A percentile compares a stretch with the other conserved stretches of the same genome.
Evolutionary conservation across 495 filamentous ascomycete genomes (phyloP).

Genomic region (Apiosordaria backusii): DNA sequence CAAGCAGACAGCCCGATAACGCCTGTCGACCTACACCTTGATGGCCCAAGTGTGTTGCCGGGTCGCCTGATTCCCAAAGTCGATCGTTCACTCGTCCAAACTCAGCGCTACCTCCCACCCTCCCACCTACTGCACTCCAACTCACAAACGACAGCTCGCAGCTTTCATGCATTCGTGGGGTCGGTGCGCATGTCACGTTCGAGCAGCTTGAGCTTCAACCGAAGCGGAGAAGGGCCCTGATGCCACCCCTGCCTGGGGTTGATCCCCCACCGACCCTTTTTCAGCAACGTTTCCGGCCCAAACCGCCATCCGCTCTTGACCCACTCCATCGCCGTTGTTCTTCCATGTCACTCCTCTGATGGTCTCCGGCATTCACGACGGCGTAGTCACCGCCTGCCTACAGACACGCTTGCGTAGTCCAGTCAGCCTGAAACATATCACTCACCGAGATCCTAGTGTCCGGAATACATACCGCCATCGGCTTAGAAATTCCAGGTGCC

Average conservation of each 20-base stretch:
- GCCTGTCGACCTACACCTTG: slow-evolving; percentile 7
- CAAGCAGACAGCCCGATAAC: no score
- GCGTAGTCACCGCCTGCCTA: not conserved
- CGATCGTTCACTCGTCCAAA: slow-evolving; percentile 4
- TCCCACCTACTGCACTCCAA: not conserved
- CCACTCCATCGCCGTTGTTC: not conserved
- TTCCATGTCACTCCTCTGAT: not conserved
- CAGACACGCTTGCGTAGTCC: not conserved
- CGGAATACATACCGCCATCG: no score
- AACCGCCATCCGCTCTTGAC: not conserved
- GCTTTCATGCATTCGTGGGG: not conserved
- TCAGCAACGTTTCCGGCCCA: slow-evolving; percentile 5
- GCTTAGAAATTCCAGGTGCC: slow-evolving; percentile 1
- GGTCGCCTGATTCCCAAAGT: slow-evolving; percentile 10
- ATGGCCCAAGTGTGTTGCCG: not conserved
- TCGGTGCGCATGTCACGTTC: not conserved
- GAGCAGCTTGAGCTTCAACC: not conserved
- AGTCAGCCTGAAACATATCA: not conserved
- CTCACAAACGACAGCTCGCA: not conserved
- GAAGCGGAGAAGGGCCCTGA: not conserved
- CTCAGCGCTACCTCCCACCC: not conserved
- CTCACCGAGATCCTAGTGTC: not conserved
- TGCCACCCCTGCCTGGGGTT: not conserved
- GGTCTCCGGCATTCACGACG: not conserved
- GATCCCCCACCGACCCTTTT: slow-evolving; percentile 7